These are phyloP conservation scores for Calonectria henricotiae DNA, from an alignment of 2,329 filamentous ascomycete genomes.

Conservation along the genomic window DNA sequence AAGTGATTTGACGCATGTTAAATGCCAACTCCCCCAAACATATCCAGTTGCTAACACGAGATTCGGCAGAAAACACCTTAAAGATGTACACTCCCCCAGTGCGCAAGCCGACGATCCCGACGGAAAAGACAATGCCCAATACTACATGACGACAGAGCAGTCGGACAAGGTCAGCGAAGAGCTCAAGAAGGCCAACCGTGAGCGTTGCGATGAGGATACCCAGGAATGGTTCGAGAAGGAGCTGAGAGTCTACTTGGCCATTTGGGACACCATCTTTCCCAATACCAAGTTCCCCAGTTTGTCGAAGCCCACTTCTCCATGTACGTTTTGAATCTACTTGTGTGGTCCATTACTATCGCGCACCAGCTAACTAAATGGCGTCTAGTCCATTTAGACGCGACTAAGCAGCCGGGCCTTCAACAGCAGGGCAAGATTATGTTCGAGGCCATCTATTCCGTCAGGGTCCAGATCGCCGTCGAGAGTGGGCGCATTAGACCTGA, in stretches of 20 bases:
- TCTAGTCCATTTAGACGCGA: background rate
- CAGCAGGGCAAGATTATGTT: background rate
- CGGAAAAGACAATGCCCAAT: background rate
- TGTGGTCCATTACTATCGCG: too few species aligned
- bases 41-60: background rate
- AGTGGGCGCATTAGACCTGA: background rate
- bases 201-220: background rate
- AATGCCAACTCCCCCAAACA: background rate
- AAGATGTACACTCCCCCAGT: background rate
- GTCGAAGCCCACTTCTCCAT: background rate
- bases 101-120: background rate
- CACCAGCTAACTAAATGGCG: background rate
- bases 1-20: background rate
- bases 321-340: too few species aligned
- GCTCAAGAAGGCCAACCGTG: background rate
- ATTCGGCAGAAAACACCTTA: background rate
- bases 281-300: background rate
- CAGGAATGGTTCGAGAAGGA: background rate
- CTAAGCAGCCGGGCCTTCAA: background rate
- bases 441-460: background rate
- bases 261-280: constrained; percentile 17
- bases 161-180: background rate
- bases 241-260: background rate
- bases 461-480: background rate
- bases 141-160: constrained; percentile 13